Conservation (phyloP, 1,284 basidiomycete species). For the Fomitopsis betulina region DNA sequence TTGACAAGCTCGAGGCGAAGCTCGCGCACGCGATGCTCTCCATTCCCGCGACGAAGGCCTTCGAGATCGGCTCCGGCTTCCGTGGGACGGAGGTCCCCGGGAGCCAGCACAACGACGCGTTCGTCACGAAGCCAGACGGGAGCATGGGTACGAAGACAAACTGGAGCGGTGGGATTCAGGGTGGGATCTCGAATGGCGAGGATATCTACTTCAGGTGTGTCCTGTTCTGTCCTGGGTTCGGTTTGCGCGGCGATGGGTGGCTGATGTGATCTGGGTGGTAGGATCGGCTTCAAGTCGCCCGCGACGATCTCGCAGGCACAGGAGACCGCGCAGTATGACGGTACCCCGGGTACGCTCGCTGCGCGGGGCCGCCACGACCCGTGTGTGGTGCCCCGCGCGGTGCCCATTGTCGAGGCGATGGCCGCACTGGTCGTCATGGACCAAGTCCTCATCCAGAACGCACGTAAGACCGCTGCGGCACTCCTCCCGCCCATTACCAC, state of each 20-base stretch:
- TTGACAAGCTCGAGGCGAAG: slow-evolving; percentile 97
- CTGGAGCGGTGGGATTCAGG: slow-evolving; percentile 97
- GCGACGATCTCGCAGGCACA: slow-evolving; percentile 97
- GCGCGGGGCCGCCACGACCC: slow-evolving; percentile 95
- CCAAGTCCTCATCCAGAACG: slow-evolving; percentile 81
- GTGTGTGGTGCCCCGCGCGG: slow-evolving; percentile 95
- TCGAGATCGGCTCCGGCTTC: slow-evolving; percentile 98
- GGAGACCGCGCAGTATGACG: slow-evolving; percentile 89
- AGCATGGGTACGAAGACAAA: slow-evolving; percentile 85
- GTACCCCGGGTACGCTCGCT: slow-evolving; percentile 81
- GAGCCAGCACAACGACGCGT: slow-evolving; percentile 91
- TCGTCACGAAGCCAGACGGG: slow-evolving; percentile 67
- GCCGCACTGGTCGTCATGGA: slow-evolving; percentile 96
- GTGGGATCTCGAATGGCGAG: slow-evolving; percentile 97
- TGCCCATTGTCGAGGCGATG: slow-evolving; percentile 99
- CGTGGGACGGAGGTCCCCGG: slow-evolving; percentile 94
- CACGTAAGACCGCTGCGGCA: slow-evolving; percentile 63
- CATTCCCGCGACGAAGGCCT: slow-evolving; percentile 97
- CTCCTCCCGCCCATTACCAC: slow-evolving; percentile 77
- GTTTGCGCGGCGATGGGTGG: too few species aligned
- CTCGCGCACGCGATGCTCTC: slow-evolving; percentile 98
- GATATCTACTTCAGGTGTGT: slow-evolving; percentile 93
- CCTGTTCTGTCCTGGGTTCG: neutral
- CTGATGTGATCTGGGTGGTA: slow-evolving; percentile 26
- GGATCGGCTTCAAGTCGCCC: slow-evolving; percentile 96